Conservation (phyloP, 192 early-diverging fungal genomes). For the Backusella macrospora region DNA sequence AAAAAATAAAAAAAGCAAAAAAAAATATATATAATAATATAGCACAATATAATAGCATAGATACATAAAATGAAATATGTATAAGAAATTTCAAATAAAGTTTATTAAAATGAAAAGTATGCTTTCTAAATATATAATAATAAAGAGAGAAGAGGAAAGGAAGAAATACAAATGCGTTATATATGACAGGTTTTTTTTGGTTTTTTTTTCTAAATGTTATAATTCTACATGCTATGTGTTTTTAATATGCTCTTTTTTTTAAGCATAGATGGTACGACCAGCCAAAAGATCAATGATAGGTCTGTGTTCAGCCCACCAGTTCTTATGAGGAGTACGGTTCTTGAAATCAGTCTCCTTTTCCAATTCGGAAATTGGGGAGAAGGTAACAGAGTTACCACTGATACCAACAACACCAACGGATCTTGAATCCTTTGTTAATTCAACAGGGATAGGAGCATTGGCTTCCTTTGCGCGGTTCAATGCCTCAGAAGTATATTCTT, state of each 20-base stretch:
- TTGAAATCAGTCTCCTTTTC: conserved; percentile 77
- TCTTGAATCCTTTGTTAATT: conserved; percentile 59
- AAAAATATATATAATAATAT: conserved; percentile 4
- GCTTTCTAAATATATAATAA: background rate
- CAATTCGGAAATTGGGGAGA: conserved; percentile 72
- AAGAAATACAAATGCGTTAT: background rate
- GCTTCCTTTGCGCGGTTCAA: conserved; percentile 48
- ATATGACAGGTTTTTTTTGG: background rate
- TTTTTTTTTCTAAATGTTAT: background rate
- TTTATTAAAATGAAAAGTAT: conserved; percentile 12
- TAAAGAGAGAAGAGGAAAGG: background rate
- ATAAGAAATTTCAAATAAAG: background rate
- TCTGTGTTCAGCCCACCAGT: conserved; percentile 64
- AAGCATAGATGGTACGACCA: conserved; percentile 23
- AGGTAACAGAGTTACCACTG: conserved; percentile 71
- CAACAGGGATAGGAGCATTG: conserved; percentile 54
- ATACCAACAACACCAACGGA: conserved; percentile 84
- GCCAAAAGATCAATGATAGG: conserved; percentile 33
- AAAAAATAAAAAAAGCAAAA: background rate
- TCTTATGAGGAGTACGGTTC: conserved; percentile 68
- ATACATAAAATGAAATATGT: conserved; percentile 6
- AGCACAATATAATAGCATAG: background rate
- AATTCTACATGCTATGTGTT: background rate
- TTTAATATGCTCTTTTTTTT: background rate
- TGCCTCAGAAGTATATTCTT: conserved; percentile 60